Percentiles rank a stretch among this genome's conserved stretches.
These are phyloP conservation scores for Fusarium aywerte DNA, from an alignment of 2,329 filamentous ascomycete species.

Conservation along the genomic window DNA sequence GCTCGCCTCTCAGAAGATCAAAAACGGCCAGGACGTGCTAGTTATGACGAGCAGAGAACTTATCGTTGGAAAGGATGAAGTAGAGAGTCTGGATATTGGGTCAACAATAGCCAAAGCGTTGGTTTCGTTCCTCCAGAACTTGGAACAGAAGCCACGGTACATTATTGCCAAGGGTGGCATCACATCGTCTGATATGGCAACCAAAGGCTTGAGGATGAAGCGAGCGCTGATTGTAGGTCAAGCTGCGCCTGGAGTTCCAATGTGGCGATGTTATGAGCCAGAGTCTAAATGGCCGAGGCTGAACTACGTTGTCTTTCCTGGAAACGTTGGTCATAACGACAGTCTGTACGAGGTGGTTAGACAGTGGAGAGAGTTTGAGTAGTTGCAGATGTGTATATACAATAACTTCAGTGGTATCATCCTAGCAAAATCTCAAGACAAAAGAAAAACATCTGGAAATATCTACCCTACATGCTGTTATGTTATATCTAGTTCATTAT, in stretches of 20 bases:
- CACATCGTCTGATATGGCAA: constrained; percentile 68
- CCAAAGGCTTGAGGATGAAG: constrained; percentile 65
- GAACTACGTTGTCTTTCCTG: constrained; percentile 24
- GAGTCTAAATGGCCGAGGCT: constrained; percentile 56
- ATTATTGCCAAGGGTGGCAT: constrained; percentile 70
- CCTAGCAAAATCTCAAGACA: not conserved
- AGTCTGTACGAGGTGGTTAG: constrained; percentile 16
- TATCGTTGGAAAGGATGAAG: constrained; percentile 58
- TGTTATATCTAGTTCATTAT: not conserved
- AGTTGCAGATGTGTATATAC: not conserved
- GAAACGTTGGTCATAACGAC: constrained; percentile 18
- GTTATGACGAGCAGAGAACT: constrained; percentile 69
- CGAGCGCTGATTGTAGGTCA: constrained; percentile 66
- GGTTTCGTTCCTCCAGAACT: constrained; percentile 59
- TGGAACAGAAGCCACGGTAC: constrained; percentile 63
- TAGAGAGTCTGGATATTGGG: constrained; percentile 65
- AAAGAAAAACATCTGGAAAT: not conserved
- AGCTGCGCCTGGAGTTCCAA: constrained; percentile 66
- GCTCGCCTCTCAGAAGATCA: constrained; percentile 54
- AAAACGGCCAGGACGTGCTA: constrained; percentile 62
- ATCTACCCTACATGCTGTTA: not conserved
- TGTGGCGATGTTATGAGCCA: constrained; percentile 67
- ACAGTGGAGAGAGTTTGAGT: constrained; percentile 17
- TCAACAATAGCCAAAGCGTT: constrained; percentile 61
- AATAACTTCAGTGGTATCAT: fast-evolving